Evolutionary conservation across 805 yeast species (phyloP), one percentile per base, ranked within the genome.

Genomic region (Pichia nakasei): DNA sequence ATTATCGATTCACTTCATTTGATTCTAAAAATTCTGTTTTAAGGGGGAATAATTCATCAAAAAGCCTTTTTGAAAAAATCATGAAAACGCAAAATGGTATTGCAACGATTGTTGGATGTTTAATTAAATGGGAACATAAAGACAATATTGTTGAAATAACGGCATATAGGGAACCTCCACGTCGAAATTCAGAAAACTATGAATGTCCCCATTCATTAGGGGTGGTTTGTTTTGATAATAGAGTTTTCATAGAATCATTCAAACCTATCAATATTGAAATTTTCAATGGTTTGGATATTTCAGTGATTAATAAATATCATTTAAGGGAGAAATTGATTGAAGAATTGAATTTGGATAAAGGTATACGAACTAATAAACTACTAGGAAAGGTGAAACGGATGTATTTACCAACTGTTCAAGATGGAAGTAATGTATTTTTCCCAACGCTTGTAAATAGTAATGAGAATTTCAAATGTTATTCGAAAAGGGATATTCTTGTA

Each of bases 1-100:
- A 19, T 6, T 43, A 43, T 20, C 32, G 38, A 22, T 48, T 35
- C 24, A 43, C 48, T 6, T 41, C 32, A 26, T 48, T 48, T 38
- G 51, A 48, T 29, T 42, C 38, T 15, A 21, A 19, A 7, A 37
- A 48, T 18, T 40, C 39, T 1, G 43, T 41, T 2, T 9, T 37
- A 9, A 12, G 5, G 5, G 1, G 17, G 9, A 15, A 11, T 19
- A 1, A n/a, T 17, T 21, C 4, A n/a, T 17, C 22, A 7, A 19
- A 24, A 5, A 38, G 42, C 29, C 15, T 42, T 12, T 32, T 32
- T 7, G 45, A 42, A 17, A 17, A 5, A 2, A 22, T 42, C 8
- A 6, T 41, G 9, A 7, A 12, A 12, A 22, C 12, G 7, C 12
- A 22, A 19, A 26, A 12, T 7, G 21, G 42, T 5, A 22, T 9